phyloP scores from a whole-genome alignment of 2,329 filamentous ascomycete species.

The Fusarium sp. region DNA sequence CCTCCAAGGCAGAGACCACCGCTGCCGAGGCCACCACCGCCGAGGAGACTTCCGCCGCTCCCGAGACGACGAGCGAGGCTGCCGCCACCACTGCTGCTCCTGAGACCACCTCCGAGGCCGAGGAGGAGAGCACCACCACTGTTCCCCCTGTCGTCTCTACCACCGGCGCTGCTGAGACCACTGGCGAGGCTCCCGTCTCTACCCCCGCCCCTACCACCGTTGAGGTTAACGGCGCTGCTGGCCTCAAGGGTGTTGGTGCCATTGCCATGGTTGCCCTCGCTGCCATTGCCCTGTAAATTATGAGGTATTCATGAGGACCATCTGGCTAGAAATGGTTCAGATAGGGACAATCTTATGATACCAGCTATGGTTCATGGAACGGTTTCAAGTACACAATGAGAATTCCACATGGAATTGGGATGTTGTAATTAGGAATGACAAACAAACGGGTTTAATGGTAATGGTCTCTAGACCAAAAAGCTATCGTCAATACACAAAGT shows the following conservation, averaged over 20 bases:
- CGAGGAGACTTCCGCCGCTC: background rate
- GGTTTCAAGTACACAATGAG: background rate
- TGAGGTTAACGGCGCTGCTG: slow-evolving; percentile 46
- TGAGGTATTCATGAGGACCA: background rate
- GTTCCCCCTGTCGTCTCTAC: slow-evolving; percentile 15
- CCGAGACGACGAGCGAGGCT: slow-evolving; percentile 5
- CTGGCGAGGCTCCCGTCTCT: background rate
- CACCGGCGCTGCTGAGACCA: slow-evolving; percentile 12
- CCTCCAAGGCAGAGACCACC: slow-evolving; percentile 33
- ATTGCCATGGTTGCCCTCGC: slow-evolving; percentile 47
- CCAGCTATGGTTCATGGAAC: background rate
- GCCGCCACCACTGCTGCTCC: slow-evolving; percentile 4
- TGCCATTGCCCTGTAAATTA: slow-evolving; percentile 51
- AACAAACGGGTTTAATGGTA: slow-evolving; percentile 32
- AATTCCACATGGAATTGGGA: slow-evolving; percentile 8
- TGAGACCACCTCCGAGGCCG: slow-evolving; percentile 15
- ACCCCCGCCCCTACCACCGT: slow-evolving; percentile 28
- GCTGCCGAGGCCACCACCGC: slow-evolving; percentile 43
- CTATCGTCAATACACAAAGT: slow-evolving; percentile 29
- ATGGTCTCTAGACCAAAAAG: slow-evolving; percentile 30
- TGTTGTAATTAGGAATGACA: slow-evolving; percentile 13
- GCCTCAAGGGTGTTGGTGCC: slow-evolving; percentile 45
- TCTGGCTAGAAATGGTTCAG: background rate
- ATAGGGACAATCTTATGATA: background rate
- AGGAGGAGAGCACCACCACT: slow-evolving; percentile 21